Percentiles rank a stretch among this genome's conserved stretches.
Evolutionary conservation across 345 rosid genomes (phyloP).

Genomic region (Geranium brycei): DNA sequence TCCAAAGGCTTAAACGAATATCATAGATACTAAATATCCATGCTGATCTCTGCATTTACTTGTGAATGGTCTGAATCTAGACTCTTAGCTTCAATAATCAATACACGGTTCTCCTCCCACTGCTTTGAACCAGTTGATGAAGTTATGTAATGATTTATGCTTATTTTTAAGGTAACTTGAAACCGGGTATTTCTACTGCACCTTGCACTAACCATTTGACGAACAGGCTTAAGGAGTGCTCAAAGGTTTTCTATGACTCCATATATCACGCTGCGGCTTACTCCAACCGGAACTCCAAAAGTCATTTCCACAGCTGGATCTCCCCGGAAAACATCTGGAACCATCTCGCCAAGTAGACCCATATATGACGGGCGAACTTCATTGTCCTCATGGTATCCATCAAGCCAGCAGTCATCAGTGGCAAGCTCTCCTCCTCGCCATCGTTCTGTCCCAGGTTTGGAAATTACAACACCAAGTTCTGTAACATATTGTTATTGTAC

Average conservation of each 20-base stretch:
- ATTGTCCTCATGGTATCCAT: slow-evolving; percentile 60
- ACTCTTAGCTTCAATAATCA: no score
- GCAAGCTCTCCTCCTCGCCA: slow-evolving; percentile 82
- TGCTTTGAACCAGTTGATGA: no score
- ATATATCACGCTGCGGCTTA: slow-evolving; percentile 63
- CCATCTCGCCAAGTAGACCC: slow-evolving; percentile 50
- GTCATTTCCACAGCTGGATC: slow-evolving; percentile 46
- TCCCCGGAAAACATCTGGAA: slow-evolving; percentile 51
- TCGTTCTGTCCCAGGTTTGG: slow-evolving; percentile 57
- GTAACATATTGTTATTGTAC: background rate
- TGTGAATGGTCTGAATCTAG: no score
- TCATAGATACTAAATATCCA: no score
- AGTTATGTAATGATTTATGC: no score
- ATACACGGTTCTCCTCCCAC: no score
- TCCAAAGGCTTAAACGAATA: no score
- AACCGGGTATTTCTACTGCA: background rate
- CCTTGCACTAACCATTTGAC: background rate
- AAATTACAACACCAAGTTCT: background rate
- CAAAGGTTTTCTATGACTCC: slow-evolving; percentile 64
- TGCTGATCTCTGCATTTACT: no score
- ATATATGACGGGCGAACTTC: slow-evolving; percentile 38
- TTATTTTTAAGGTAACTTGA: no score
- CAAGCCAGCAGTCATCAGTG: slow-evolving; percentile 89
- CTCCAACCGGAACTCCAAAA: slow-evolving; percentile 78
- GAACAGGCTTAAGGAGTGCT: slow-evolving; percentile 36